Conservation (phyloP, 495 filamentous ascomycete species). For the Podospora pseudocomata region DNA sequence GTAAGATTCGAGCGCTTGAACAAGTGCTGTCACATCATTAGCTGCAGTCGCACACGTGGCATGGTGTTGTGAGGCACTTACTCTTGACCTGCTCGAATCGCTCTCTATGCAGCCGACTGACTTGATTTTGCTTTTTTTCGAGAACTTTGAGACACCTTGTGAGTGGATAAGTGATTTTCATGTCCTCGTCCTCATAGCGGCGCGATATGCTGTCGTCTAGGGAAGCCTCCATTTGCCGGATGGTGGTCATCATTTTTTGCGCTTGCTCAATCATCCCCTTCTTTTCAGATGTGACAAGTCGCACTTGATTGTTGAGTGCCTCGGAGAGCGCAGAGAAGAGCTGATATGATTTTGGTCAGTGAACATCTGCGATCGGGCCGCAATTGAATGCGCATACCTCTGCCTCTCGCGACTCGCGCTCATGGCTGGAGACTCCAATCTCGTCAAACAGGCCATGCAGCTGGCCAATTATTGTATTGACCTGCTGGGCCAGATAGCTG, state of each 20-base stretch:
- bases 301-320: conserved; percentile 79
- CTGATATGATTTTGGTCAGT: conserved; percentile 40
- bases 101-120: conserved; percentile 79
- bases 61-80: conserved; percentile 41
- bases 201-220: conserved; percentile 70
- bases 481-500: conserved; percentile 85
- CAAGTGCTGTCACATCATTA: conserved; percentile 62
- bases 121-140: conserved; percentile 77
- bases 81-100: conserved; percentile 93
- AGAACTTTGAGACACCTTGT: conserved; percentile 69
- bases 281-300: conserved; percentile 78
- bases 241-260: conserved; percentile 74
- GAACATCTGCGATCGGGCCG: conserved; percentile 1
- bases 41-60: neutral
- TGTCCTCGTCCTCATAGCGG: conserved; percentile 50
- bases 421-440: conserved; percentile 85
- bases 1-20: conserved; percentile 88
- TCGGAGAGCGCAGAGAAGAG: conserved; percentile 85
- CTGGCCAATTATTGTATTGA: conserved; percentile 84
- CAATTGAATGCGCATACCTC: conserved; percentile 52
- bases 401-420: conserved; percentile 80
- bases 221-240: conserved; percentile 89
- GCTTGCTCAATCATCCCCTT: conserved; percentile 81
- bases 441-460: conserved; percentile 94
- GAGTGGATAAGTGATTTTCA: conserved; percentile 77